Evolutionary conservation across 225 moss, liverwort and hornwort genomes (phyloP), one percentile per base, ranked within the genome.

Genomic region (Bryoerythrophyllum caledonicum): DNA sequence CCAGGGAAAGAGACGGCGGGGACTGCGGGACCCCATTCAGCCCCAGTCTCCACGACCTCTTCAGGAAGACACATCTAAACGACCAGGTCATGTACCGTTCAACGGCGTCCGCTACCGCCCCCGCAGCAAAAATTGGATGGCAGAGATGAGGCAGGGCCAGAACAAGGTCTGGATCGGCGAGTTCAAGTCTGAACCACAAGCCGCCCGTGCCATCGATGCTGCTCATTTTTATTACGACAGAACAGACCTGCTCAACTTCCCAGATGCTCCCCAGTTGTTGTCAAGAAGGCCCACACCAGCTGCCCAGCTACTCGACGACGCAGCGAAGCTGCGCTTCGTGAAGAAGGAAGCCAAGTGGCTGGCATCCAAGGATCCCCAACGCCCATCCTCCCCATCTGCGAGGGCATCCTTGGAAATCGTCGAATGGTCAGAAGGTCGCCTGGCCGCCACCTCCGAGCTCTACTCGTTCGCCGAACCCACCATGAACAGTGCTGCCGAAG

Each of bases 311-410:
- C 17, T 48, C 10, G 37, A 60, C 5, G 3, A 62, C n/a, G 67
- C 53, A 67, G 23, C 37, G 23, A 20, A 41, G 49, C 41, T 52
- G 8, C 34, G 3, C 4, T 52, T 74, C 14, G 79, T 79, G 11
- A 67, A 74, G 67, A 37, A 74, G 19, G 60, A 20, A 53, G 74
- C 24, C 4, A 79, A 62, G 54, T 5, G 52, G 79, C 67, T 68
- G 11, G 74, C 74, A 8, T 62, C 28, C 6, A 32, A 5, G 54
- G 62, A 56, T 41, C 26, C 56, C 11, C 0, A 1, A 14, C 57
- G 66, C 23, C 41, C 65, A 7, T 43, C 35, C 41, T 65, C 43
- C 8, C 24, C 15, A 43, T 25, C 24, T 60, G 2, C 19, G 2
- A 41, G 41, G 24, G 2, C 38, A 1, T 3, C n/a, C n/a, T 32